A percentile compares a stretch with the other conserved stretches of the same genome.
phyloP scores from a whole-genome alignment of 192 early-diverging fungal genomes.

The Allomyces macrogynus region DNA sequence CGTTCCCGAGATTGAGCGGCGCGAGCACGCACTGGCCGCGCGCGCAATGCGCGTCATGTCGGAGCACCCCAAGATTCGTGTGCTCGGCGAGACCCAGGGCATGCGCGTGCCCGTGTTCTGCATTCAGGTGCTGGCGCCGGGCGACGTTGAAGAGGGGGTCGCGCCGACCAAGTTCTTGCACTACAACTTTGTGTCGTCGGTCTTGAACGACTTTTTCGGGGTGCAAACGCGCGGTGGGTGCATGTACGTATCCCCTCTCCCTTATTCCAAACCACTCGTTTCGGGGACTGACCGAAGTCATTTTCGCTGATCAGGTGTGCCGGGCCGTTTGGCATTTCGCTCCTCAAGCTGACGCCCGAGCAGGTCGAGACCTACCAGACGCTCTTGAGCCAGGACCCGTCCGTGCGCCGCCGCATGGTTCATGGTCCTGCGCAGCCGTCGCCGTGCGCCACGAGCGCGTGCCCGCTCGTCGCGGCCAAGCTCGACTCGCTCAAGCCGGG shows the following conservation, averaged over 20 bases:
- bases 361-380: neutral
- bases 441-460: neutral
- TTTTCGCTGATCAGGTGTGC: constrained; percentile 10
- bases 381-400: neutral
- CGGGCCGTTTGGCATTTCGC: constrained; percentile 11
- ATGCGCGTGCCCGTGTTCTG: constrained; percentile 5
- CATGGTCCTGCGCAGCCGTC: neutral
- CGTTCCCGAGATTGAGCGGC: neutral
- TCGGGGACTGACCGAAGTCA: no score
- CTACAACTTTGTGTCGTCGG: constrained; percentile 7
- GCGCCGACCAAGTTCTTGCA: constrained; percentile 5
- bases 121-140: constrained; percentile 1
- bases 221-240: constrained; percentile 12
- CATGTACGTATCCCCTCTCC: constrained; percentile 3
- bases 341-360: constrained; percentile 6
- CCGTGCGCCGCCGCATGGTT: neutral
- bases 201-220: constrained; percentile 17
- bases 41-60: neutral
- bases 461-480: neutral
- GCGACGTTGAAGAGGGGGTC: neutral
- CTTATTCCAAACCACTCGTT: neutral
- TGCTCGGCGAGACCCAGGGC: constrained; percentile 2
- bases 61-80: neutral
- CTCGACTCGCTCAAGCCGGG: constrained; percentile 9
- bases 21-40: constrained; percentile 6